Evolutionary conservation across 164 flowering plant species (phyloP), one percentile per base, ranked within the genome.

Genomic region (Vitis riparia): DNA sequence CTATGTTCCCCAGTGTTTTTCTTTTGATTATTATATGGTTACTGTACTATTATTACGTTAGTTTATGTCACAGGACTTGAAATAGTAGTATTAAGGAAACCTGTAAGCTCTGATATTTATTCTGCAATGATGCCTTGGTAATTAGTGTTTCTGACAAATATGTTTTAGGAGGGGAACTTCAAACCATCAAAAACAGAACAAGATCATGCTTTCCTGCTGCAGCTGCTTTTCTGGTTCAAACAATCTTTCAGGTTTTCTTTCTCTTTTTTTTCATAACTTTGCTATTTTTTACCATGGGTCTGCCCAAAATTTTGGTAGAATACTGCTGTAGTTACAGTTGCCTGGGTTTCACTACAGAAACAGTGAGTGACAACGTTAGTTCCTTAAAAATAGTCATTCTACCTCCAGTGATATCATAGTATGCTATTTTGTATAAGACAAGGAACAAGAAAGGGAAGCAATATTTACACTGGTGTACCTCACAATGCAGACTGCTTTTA

Each of bases 221-320:
- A 95, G 85, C 87, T 95, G 78, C 96, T 95, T 70, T 89, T 81
- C 77, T 95, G 99, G 99, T 95, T 95, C 84, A 95, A 93, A 76
- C 82, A 81, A 67, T 85, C 94, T 51, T 95, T 95, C 92, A 93
- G 98, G 99, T 95, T 44, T 32, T 32, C 44, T 4, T 32, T 68
- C 55, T 50, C 62, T 65, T 44, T 68, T 59, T 50, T 64, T 65
- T 50, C 37, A 37, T 55, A 19, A 15, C 63, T 57, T 62, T 15
- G 3, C 68, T 63, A 30, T 60, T 51, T 65, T 68, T 37, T 55
- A 11, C 71, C 55, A 4, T 15, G 32, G 12, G n/a, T 74, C 61
- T 57, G 3, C 48, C 27, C 62, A 59, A 12, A 59, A 59, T 6
- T 59, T 61, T 3, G 8, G 29, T 59, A 30, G 50, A 37, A 44